Evolutionary conservation across 331 rosid genomes (phyloP).

Genomic region (Malus hybrid): DNA sequence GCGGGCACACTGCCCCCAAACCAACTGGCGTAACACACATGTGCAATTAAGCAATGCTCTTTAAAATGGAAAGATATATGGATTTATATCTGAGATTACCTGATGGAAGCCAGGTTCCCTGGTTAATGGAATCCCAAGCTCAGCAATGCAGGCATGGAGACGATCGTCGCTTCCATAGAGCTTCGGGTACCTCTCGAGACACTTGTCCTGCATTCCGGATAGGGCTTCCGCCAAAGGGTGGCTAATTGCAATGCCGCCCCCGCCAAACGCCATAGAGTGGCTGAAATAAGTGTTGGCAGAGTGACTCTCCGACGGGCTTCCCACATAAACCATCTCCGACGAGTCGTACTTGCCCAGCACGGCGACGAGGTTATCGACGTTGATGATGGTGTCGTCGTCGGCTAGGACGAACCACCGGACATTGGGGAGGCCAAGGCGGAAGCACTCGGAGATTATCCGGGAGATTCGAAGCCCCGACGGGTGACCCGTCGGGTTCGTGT

Average conservation of each 20-base stretch:
- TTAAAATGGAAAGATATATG: neutral
- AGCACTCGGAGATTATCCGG: slow-evolving; percentile 57
- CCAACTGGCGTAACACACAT: neutral
- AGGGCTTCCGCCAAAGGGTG: slow-evolving; percentile 55
- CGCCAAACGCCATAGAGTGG: slow-evolving; percentile 75
- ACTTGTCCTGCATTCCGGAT: slow-evolving; percentile 49
- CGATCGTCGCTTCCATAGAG: no score
- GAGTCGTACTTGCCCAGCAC: slow-evolving; percentile 65
- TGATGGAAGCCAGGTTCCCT: slow-evolving; percentile 75
- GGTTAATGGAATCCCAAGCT: slow-evolving; percentile 16
- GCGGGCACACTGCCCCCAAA: no score
- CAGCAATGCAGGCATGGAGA: no score
- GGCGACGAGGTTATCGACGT: slow-evolving; percentile 58
- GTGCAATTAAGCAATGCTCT: neutral
- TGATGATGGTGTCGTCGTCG: slow-evolving; percentile 75
- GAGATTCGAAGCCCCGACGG: slow-evolving; percentile 74
- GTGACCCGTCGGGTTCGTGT: slow-evolving; percentile 66
- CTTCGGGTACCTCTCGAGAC: slow-evolving; percentile 27
- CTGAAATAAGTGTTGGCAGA: slow-evolving; percentile 70
- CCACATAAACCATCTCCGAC: slow-evolving; percentile 72
- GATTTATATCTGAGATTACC: slow-evolving; percentile 18
- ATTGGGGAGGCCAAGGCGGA: slow-evolving; percentile 40
- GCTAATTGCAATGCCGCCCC: slow-evolving; percentile 66
- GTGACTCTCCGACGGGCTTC: slow-evolving; percentile 74
- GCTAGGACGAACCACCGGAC: slow-evolving; percentile 62